Evolutionary conservation across 495 filamentous ascomycete species (phyloP).

Genomic region (Annulohypoxylon maeteangense): DNA sequence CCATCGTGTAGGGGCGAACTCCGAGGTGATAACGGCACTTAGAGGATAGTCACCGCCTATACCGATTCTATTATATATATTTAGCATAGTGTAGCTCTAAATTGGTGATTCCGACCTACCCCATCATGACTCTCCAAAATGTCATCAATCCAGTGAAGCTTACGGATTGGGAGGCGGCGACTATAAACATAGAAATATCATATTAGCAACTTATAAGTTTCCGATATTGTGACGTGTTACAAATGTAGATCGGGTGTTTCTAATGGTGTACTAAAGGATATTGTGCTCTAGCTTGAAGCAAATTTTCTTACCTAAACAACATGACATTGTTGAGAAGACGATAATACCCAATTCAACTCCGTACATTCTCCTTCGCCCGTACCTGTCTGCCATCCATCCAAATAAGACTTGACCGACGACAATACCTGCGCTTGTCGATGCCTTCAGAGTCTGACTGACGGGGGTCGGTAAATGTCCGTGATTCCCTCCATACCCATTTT

Average conservation of each 20-base stretch:
- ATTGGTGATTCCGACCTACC: conserved; percentile 44
- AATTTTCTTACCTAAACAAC: conserved; percentile 30
- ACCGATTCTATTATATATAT: conserved; percentile 55
- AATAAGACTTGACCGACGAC: conserved; percentile 79
- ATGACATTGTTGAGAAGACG: conserved; percentile 54
- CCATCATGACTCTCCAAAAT: conserved; percentile 85
- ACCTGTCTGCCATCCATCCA: conserved; percentile 73
- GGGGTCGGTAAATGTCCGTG: conserved; percentile 64
- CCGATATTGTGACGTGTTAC: not conserved
- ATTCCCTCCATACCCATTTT: conserved; percentile 53
- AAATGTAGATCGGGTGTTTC: not conserved
- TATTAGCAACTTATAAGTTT: not conserved
- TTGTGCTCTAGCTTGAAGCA: not conserved
- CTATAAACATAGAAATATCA: conserved; percentile 45
- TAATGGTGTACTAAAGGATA: not conserved
- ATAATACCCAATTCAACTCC: conserved; percentile 80
- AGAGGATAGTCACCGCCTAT: conserved; percentile 83
- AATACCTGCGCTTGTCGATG: conserved; percentile 77
- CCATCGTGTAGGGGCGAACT: conserved; percentile 88
- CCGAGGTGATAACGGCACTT: conserved; percentile 82
- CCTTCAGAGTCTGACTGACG: conserved; percentile 77
- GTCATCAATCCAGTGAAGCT: conserved; percentile 77
- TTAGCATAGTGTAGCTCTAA: conserved; percentile 12
- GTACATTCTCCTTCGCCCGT: conserved; percentile 81
- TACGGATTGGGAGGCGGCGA: conserved; percentile 65